Conservation (phyloP, 2,329 filamentous ascomycete species). For the Beauveria sp. region DNA sequence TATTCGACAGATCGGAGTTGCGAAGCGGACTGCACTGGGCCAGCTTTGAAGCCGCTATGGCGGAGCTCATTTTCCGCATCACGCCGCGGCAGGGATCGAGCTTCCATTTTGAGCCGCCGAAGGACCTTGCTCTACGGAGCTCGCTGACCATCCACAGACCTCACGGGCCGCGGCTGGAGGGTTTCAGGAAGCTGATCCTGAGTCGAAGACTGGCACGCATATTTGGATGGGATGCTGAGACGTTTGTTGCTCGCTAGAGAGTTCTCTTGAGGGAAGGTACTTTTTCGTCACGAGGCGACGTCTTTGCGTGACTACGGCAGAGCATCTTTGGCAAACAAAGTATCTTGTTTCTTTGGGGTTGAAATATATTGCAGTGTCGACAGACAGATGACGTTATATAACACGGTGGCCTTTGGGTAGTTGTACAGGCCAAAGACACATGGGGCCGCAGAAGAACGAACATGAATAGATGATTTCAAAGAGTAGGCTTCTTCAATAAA, state of each 20-base stretch:
- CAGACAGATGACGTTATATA: too few species aligned
- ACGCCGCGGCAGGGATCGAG: not conserved
- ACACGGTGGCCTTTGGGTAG: too few species aligned
- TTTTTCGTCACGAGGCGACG: too few species aligned
- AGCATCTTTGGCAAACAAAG: too few species aligned
- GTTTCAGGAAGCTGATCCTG: not conserved
- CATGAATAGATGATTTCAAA: too few species aligned
- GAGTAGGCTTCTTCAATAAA: too few species aligned
- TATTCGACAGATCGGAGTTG: not conserved
- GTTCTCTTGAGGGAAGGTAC: too few species aligned
- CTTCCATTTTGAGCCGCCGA: not conserved
- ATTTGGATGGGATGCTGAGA: not conserved
- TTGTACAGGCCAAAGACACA: too few species aligned
- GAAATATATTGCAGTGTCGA: too few species aligned
- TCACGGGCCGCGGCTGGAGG: not conserved
- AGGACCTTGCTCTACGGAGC: not conserved
- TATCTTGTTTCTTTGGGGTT: too few species aligned
- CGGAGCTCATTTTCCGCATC: not conserved
- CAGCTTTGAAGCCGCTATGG: not conserved
- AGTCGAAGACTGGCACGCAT: not conserved
- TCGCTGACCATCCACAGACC: not conserved
- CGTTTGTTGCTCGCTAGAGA: not conserved
- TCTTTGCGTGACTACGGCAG: too few species aligned
- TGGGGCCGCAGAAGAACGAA: too few species aligned
- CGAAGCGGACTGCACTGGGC: not conserved